phyloP scores from a whole-genome alignment of 495 filamentous ascomycete genomes.

The Xylaria grammica region DNA sequence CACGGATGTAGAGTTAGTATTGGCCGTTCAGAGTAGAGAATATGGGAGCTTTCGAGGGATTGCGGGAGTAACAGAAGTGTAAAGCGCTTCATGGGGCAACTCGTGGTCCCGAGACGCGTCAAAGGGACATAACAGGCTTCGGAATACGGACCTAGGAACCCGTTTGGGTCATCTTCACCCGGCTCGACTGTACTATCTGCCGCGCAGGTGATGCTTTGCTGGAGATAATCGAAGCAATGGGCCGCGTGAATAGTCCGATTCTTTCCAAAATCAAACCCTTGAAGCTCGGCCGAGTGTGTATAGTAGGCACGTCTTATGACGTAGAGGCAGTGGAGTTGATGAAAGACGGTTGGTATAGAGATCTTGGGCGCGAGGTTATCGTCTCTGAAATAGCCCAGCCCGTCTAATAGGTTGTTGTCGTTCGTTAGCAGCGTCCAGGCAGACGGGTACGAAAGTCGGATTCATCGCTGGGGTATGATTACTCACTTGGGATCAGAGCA shows the following conservation, averaged over 20 bases:
- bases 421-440: neutral
- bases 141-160: constrained; percentile 7
- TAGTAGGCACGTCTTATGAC: constrained; percentile 30
- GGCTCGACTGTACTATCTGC: constrained; percentile 29
- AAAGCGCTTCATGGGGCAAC: too few species aligned
- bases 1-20: too few species aligned
- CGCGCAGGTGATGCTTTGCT: constrained; percentile 28
- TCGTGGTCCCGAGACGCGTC: too few species aligned
- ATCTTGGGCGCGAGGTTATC: constrained; percentile 3
- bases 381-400: constrained; percentile 30
- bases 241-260: constrained; percentile 22
- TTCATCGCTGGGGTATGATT: neutral
- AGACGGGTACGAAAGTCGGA: too few species aligned
- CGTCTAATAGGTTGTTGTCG: constrained; percentile 21
- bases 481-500: constrained; percentile 32
- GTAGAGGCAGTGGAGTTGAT: constrained; percentile 34
- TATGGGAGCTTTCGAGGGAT: too few species aligned
- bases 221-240: constrained; percentile 34
- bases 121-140: too few species aligned
- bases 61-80: too few species aligned
- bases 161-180: constrained; percentile 18
- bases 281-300: constrained; percentile 14
- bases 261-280: constrained; percentile 32
- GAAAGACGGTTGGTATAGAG: constrained; percentile 30
- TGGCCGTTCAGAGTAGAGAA: too few species aligned